Evolutionary conservation across 2,329 filamentous ascomycete species (phyloP), one percentile per base, ranked within the genome.

Genomic region (Alternaria atra): DNA sequence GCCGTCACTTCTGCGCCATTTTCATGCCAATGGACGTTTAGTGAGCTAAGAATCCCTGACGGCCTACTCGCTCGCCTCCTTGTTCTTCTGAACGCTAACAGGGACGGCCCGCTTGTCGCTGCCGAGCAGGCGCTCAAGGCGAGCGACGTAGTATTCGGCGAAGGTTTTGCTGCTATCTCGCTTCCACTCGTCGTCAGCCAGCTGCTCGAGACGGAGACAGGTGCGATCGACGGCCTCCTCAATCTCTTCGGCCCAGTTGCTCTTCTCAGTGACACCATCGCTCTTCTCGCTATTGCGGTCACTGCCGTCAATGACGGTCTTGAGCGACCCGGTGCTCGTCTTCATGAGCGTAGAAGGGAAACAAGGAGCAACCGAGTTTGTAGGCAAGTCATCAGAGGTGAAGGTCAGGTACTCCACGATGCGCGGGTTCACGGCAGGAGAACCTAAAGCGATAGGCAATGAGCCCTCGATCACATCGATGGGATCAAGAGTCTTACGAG

Each of bases 171-270:
- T 66, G 2, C 64, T 44, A 25, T 74, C 66, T 1, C 52, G 54
- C 8, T 55, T 52, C 35, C 59, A 46, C 55, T 77, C 74, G 37
- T 78, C 76, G 7, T 62, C 29, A n/a, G 73, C 74, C n/a, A 78
- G 52, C 60, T 78, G 74, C 63, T 77, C 74, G 4, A 78, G 66
- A 20, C 65, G 64, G 57, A 65, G 32, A 25, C 72, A 51, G 4
- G 64, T 60, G 12, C 67, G 66, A 39, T 75, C 73, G 25, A 75
- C 51, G 7, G 52, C 34, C 2, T 72, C 70, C 51, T 74, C 71
- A 1, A 76, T 56, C n/a, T 77, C 73, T 20, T 74, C 74, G 20
- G 68, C 71, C 75, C 75, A 78, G 27, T 72, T 76, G 54, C 63
- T 74, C 64, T 73, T 72, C 63, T 78, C 75, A 2, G 67, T 70